Base-by-base conservation (phyloP, 2,329 filamentous ascomycete genomes). In the Orbilia quercus region DNA sequence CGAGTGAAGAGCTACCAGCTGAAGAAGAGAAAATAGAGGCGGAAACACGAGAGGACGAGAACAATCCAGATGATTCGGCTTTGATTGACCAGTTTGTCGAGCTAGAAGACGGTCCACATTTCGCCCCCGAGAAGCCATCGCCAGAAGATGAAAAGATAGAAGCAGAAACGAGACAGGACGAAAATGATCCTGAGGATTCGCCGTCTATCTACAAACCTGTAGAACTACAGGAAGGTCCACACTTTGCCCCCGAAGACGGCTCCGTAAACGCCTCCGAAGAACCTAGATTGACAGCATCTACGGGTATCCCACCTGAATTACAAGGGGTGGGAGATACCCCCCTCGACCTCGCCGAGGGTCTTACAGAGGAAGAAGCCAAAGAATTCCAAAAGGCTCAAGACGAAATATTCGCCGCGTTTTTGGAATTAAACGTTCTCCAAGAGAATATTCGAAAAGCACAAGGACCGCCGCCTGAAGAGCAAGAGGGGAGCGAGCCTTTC, bases 301-400 rank as follows among this genome's bases (percentile, higher is more conserved):
- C 38, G 14, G 34, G 14, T 18, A 11, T 60, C 14, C 28, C 62
- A 1, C 38, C 57, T 9, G 70, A 74, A 22, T 36, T 51, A n/a
- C n/a, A 63, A 44, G 36, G 45, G 5, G 23, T 57, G 23, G 36
- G 20, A 5, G 58, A 74, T 5, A 63, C 38, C 9, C 70, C 70
- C 9, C 63, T 74, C 9, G 70, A 74, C 18, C 18, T 69, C 1
- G 62, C 53, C 7, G 70, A 74, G 47, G 70, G 70, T 36, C 23
- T 74, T 3, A 69, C 70, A 28, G 64, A 74, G 40, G 70, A 74
- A 40, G 70, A 74, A 25, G 63, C 31, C 7, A 64, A 66, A 20
- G 70, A 74, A 23, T 74, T 74, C 28, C 70, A 74, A 28, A 36
- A 57, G 50, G 62, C 70, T 23, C 70, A 74, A 23, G 70, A 74